Evolutionary conservation across 2,329 filamentous ascomycete genomes (phyloP).

Genomic region (Aspergillus tamarii): DNA sequence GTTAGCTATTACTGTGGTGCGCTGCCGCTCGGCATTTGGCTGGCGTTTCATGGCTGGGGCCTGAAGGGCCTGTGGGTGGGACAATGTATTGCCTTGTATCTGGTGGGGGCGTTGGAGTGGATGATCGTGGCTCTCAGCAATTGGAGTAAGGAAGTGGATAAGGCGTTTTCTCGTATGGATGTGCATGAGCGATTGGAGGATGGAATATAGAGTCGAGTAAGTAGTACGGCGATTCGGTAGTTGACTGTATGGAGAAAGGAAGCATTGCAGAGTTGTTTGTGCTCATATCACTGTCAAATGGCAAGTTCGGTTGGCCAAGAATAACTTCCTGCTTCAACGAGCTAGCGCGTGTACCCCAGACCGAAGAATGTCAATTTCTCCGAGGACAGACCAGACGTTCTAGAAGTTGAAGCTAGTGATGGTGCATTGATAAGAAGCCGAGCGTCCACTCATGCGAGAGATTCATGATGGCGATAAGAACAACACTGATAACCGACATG

Average conservation of each 20-base stretch:
- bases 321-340: neutral
- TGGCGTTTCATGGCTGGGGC: slow-evolving; percentile 86
- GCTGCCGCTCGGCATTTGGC: slow-evolving; percentile 77
- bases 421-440: neutral
- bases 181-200: slow-evolving; percentile 34
- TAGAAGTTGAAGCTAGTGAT: neutral
- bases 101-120: slow-evolving; percentile 81
- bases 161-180: slow-evolving; percentile 73
- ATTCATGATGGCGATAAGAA: neutral
- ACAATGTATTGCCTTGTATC: slow-evolving; percentile 77
- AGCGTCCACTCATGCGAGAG: neutral
- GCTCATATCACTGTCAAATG: neutral
- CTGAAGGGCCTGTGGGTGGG: slow-evolving; percentile 80
- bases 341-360: neutral
- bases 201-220: slow-evolving; percentile 9
- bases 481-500: neutral
- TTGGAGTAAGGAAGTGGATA: slow-evolving; percentile 74
- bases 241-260: neutral
- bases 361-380: neutral
- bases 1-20: slow-evolving; percentile 83
- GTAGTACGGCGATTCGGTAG: neutral
- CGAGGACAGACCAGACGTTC: neutral
- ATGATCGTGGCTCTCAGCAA: slow-evolving; percentile 74
- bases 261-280: neutral
- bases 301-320: neutral